Evolutionary conservation across 805 yeast genomes (phyloP), one percentile per base, ranked within the genome.

Genomic region (Sungouiella thailandica): DNA sequence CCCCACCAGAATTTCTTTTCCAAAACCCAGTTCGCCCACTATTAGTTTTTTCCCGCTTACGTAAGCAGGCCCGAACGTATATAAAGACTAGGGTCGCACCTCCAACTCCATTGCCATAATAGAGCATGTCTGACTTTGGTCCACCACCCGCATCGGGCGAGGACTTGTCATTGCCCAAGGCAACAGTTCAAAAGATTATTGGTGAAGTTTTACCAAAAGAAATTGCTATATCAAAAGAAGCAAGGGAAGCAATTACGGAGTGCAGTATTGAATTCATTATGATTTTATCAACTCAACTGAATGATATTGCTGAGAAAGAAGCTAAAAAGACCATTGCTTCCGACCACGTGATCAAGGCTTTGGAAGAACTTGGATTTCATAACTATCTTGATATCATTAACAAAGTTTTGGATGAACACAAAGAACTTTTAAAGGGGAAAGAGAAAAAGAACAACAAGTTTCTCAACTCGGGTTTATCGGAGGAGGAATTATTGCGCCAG

Each of bases 231-330:
- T 78, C 95, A 25, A 84, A 89, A 47, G 97, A 93, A 45, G 95
- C 97, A 2, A 70, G 97, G 37, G 97, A 90, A 52, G 93, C 95
- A 28, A 75, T 93, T 28, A 90, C 95, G 28, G 97, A 93, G 55
- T 90, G 96, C 58, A 88, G 97, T 50, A 87, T 93, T 36, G 96
- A 88, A 60, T 90, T 93, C 57, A 82, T 93, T 40, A 90, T 93
- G 95, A 86, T 90, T 39, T 66, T 90, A 27, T 83, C 96, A 8
- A 86, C 95, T 3, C 95, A 88, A 61, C 82, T 90, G 36, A 89
- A 90, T 50, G 97, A 93, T 42, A 88, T 93, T 45, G 97, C 97
- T 1, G 97, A 93, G 49, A 83, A 83, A 49, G 98, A 93, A 55
- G 79, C 94, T 34, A 93, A 93, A 59, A 93, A 93, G 60, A 93